These are phyloP conservation scores for Apostasia ramifera DNA, from an alignment of 106 monocot genomes.

Conservation along the genomic window DNA sequence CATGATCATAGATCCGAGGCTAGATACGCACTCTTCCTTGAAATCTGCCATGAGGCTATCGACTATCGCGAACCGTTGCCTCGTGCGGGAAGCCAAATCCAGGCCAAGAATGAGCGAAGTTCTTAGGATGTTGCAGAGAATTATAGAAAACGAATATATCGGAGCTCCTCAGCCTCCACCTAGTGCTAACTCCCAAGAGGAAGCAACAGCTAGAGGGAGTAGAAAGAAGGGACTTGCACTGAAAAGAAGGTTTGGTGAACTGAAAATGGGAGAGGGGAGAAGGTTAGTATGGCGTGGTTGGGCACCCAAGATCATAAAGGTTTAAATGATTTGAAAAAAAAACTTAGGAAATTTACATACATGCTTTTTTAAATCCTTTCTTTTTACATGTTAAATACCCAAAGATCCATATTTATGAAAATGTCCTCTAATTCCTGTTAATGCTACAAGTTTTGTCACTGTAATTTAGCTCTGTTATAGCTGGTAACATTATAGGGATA, in stretches of 20 bases:
- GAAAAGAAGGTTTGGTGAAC: slow-evolving; percentile 24
- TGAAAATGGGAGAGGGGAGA: slow-evolving; percentile 23
- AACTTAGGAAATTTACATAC: too few relatives aligned
- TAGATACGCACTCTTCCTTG: slow-evolving; percentile 38
- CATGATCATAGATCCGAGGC: slow-evolving; percentile 66
- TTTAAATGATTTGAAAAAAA: background rate
- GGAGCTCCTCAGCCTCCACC: slow-evolving; percentile 38
- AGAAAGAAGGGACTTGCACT: slow-evolving; percentile 19
- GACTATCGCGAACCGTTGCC: slow-evolving; percentile 64
- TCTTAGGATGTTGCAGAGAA: slow-evolving; percentile 42
- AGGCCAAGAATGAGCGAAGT: slow-evolving; percentile 88
- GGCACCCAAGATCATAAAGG: slow-evolving; percentile 24
- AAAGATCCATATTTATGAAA: too few relatives aligned
- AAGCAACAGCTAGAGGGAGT: slow-evolving; percentile 1
- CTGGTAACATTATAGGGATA: too few relatives aligned
- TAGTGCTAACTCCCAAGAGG: background rate
- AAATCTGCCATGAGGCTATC: slow-evolving; percentile 64
- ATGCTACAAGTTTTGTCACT: too few relatives aligned
- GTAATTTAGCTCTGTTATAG: too few relatives aligned
- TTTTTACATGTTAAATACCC: too few relatives aligned
- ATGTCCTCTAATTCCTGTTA: too few relatives aligned
- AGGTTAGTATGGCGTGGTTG: slow-evolving; percentile 32
- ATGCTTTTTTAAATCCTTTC: too few relatives aligned
- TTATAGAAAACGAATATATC: slow-evolving; percentile 31
- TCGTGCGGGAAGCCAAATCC: slow-evolving; percentile 43